Conservation (phyloP, 2,329 filamentous ascomycete species). For the Colletotrichum australisinense region DNA sequence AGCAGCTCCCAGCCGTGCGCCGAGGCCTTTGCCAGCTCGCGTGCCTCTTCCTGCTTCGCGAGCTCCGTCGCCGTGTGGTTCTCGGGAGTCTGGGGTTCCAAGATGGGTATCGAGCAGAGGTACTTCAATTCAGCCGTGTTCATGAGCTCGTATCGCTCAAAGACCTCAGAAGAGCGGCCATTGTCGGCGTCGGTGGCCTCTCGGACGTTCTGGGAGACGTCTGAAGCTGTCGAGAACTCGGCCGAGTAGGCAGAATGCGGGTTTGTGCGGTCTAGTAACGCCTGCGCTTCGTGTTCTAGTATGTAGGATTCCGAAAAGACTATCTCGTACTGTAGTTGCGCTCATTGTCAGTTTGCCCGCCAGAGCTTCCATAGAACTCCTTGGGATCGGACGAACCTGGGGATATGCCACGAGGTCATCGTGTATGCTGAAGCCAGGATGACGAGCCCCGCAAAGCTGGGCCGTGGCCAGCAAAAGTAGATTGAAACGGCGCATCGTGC, state of each 20-base stretch:
- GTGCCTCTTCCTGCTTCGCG: slow-evolving; percentile 79
- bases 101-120: slow-evolving; percentile 84
- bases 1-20: slow-evolving; percentile 84
- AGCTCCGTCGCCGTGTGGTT: slow-evolving; percentile 76
- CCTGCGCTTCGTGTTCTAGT: slow-evolving; percentile 75
- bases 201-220: slow-evolving; percentile 49
- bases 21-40: slow-evolving; percentile 82
- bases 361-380: not conserved
- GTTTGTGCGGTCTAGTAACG: slow-evolving; percentile 61
- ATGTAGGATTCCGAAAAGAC: slow-evolving; percentile 80
- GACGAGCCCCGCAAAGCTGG: slow-evolving; percentile 60
- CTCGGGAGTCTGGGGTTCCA: slow-evolving; percentile 67
- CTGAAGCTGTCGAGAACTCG: slow-evolving; percentile 53
- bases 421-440: slow-evolving; percentile 81
- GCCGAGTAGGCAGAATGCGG: slow-evolving; percentile 52
- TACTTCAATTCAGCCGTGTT: slow-evolving; percentile 77
- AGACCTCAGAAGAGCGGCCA: slow-evolving; percentile 41
- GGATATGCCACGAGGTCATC: slow-evolving; percentile 90
- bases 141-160: slow-evolving; percentile 78
- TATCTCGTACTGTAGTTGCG: slow-evolving; percentile 76
- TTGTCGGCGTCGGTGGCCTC: slow-evolving; percentile 48
- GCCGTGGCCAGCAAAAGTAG: slow-evolving; percentile 56
- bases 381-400: slow-evolving; percentile 67
- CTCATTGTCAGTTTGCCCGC: not conserved
- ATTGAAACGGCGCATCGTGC: slow-evolving; percentile 63